Evolutionary conservation across 108 stramenopile genomes (phyloP), one percentile per base, ranked within the genome.

Genomic region (Epithemia pelagica): DNA sequence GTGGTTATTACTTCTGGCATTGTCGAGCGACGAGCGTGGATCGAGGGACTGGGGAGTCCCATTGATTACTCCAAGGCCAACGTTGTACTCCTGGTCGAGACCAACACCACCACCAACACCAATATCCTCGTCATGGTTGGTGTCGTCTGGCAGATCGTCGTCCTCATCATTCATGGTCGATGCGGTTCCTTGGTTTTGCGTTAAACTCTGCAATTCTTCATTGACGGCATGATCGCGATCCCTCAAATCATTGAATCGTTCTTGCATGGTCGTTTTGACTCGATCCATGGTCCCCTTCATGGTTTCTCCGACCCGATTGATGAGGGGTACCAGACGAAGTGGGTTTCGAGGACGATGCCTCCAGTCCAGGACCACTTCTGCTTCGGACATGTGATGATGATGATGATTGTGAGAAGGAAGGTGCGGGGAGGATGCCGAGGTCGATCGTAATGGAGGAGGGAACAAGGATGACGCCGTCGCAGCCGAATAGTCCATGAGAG

Each of bases 301-400:
- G 24, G 78, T 79, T 71, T 73, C 73, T 64, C 82, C 76, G n/a
- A 94, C 63, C 64, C 86, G 84, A 57, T 89, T 78, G 32, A 90
- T 78, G 23, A 89, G 60, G 3, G 87, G 78, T 25, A 74, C 78
- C 58, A 86, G 79, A 25, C 92, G 82, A 59, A 84, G 82, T 5
- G 92, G 87, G 63, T 82, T 74, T 18, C 91, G 86, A 46, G 64
- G 60, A 5, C 60, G 62, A 37, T 55, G 32, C 57, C 76, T 56
- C 83, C 83, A 84, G 15, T 25, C 27, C 18, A 62, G 27, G 0
- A 86, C 58, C 69, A 77, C 24, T 22, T 83, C 72, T 24, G 65
- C 60, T 54, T 78, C 81, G 15, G 57, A 46, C 37, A 46, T 15
- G 37, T 10, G 15, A 46, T 15, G 37, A 46, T 46, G 37, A 15